Base-by-base conservation (phyloP, 257 asterid species). In the Buddleja alternifolia region DNA sequence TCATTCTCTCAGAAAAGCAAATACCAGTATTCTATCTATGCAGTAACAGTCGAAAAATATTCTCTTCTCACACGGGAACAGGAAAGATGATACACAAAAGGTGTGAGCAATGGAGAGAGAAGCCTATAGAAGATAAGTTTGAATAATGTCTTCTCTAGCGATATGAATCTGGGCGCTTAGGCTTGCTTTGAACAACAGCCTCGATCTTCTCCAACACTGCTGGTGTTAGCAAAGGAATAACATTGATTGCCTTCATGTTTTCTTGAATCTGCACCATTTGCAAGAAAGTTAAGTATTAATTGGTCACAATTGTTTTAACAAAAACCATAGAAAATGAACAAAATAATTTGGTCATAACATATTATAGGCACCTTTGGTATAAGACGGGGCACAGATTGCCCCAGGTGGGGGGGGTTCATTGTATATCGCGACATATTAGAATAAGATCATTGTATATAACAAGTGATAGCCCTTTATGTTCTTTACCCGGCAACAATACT, bases 221-320 rank as follows among this genome's bases (percentile, higher is more conserved):
- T 2, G 98, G 95, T 3, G 96, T 88, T 34, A 93, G 87, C 88
- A 82, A 69, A 2, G 98, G 98, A 74, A 93, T 88, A 41, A 82
- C 95, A 66, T 86, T 82, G 64, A 93, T 71, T 29, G 97, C 97
- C 79, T 90, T 93, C 98, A 93, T 93, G 82, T 93, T 93, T 80
- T 93, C 98, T 77, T 82, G 65, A 55, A 93, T 87, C 98, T 93
- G 92, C 76, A 69, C n/a, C n/a, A n/a, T 48, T 17, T 53, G 11
- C 34, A 14, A 8, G 46, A 65, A 15, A 39, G 37, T 6, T 6
- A 37, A n/a, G 32, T 14, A 66, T 61, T 59, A 5, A 0, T 1
- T 15, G 7, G 10, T 10, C 10, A 7, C 7, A 67, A 56, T 24
- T 19, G 12, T 11, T 69, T 10, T 32, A 8, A 24, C 50, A 65